Percentiles rank a stretch among this genome's conserved stretches.
Evolutionary conservation across 305 asterid species (phyloP).

Genomic region (Solanum chacoense): DNA sequence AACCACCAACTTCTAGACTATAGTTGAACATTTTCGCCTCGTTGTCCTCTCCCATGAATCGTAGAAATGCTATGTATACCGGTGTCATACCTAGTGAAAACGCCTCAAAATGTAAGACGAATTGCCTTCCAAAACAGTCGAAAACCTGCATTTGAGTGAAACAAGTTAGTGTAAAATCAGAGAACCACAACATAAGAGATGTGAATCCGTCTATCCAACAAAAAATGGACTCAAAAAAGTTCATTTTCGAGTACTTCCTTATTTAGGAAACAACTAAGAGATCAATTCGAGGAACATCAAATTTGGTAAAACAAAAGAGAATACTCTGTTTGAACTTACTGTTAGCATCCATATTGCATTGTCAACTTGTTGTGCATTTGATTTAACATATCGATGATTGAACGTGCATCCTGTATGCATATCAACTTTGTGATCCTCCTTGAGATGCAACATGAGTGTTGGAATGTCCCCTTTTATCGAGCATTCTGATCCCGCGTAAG

Average conservation of each 20-base stretch:
- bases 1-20: constrained; percentile 59
- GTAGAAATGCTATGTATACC: constrained; percentile 75
- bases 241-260: background rate
- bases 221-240: background rate
- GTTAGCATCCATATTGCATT: constrained; percentile 86
- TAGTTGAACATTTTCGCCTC: constrained; percentile 68
- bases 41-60: constrained; percentile 75
- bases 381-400: constrained; percentile 74
- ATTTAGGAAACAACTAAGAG: background rate
- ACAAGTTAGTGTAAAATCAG: background rate
- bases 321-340: constrained; percentile 30
- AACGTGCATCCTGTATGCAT: constrained; percentile 81
- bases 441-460: constrained; percentile 54
- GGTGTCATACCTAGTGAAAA: constrained; percentile 59
- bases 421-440: constrained; percentile 80
- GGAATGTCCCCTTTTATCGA: constrained; percentile 52
- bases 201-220: background rate
- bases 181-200: background rate
- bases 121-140: constrained; percentile 64
- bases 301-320: background rate
- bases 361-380: constrained; percentile 66
- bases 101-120: constrained; percentile 84
- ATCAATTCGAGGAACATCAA: background rate
- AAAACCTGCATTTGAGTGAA: constrained; percentile 46
- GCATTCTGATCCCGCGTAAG: constrained; percentile 78